phyloP scores from a whole-genome alignment of 2,329 filamentous ascomycete genomes.

The Paraphoma sp. region DNA sequence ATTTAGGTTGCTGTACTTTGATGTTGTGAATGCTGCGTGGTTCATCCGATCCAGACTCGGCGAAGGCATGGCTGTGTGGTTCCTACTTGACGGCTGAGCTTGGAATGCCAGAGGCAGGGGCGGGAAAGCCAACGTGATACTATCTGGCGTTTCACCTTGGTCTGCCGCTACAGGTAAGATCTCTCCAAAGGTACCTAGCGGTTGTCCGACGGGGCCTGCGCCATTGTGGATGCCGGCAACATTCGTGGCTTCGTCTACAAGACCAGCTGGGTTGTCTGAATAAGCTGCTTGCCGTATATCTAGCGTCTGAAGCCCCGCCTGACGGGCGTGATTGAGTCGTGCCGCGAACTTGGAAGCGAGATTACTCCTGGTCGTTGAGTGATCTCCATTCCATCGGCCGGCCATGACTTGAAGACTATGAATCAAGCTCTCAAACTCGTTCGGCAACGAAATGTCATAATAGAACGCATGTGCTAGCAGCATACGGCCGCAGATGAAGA shows the following conservation, averaged over 20 bases:
- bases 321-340: constrained; percentile 35
- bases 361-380: constrained; percentile 19
- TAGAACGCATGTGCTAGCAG: constrained; percentile 44
- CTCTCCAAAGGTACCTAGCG: constrained; percentile 3
- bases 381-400: constrained; percentile 44
- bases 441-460: constrained; percentile 33
- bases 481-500: constrained; percentile 41
- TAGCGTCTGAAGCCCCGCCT: constrained; percentile 15
- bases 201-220: constrained; percentile 4
- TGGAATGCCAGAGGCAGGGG: constrained; percentile 42
- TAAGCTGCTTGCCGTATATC: constrained; percentile 47
- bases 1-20: background rate
- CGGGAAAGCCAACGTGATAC: constrained; percentile 44
- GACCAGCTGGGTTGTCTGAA: constrained; percentile 23
- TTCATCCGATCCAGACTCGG: background rate
- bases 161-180: constrained; percentile 1
- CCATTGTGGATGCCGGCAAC: background rate
- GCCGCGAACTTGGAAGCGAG: constrained; percentile 47
- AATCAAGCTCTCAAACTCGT: constrained; percentile 44
- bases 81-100: background rate
- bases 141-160: constrained; percentile 13
- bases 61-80: background rate
- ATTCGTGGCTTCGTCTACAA: background rate
- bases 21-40: background rate
- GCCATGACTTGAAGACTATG: constrained; percentile 47